These are phyloP conservation scores for Lathyrus aphaca DNA, from an alignment of 306 rosid species.

Conservation along the genomic window DNA sequence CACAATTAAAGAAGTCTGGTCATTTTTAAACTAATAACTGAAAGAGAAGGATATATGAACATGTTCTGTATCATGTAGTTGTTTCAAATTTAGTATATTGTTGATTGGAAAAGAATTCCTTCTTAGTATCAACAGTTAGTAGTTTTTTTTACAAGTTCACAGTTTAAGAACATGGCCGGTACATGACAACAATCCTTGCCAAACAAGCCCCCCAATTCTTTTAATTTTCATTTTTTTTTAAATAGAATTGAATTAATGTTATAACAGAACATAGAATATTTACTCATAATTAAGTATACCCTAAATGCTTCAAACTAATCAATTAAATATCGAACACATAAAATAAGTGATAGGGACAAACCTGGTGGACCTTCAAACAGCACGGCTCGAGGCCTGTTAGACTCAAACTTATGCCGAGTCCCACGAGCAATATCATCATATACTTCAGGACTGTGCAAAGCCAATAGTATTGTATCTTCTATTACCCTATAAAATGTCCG, in stretches of 20 bases:
- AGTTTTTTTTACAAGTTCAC: constrained; percentile 6
- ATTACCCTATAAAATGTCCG: constrained; percentile 60
- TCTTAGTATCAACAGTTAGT: constrained; percentile 4
- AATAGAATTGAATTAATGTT: no score
- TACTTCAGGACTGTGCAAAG: constrained; percentile 80
- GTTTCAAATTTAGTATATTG: neutral
- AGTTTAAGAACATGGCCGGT: neutral
- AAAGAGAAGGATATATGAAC: neutral
- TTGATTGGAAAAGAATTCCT: constrained; percentile 1
- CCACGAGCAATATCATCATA: constrained; percentile 88
- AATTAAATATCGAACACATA: neutral
- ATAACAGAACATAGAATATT: neutral
- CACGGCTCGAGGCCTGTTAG: constrained; percentile 92
- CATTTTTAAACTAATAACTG: neutral
- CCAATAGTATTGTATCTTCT: constrained; percentile 83
- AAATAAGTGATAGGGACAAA: constrained; percentile 33
- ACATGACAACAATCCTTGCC: neutral
- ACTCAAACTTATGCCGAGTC: constrained; percentile 82
- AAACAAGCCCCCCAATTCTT: neutral
- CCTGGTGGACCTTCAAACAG: constrained; percentile 99
- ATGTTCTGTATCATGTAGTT: neutral
- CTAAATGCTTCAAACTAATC: constrained; percentile 24
- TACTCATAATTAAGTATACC: constrained; percentile 14
- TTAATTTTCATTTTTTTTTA: no score
- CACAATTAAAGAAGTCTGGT: constrained; percentile 12